A percentile compares a stretch with the other conserved stretches of the same genome.
Conservation (phyloP, 352 stramenopile species). For the Phytophthora europaea region DNA sequence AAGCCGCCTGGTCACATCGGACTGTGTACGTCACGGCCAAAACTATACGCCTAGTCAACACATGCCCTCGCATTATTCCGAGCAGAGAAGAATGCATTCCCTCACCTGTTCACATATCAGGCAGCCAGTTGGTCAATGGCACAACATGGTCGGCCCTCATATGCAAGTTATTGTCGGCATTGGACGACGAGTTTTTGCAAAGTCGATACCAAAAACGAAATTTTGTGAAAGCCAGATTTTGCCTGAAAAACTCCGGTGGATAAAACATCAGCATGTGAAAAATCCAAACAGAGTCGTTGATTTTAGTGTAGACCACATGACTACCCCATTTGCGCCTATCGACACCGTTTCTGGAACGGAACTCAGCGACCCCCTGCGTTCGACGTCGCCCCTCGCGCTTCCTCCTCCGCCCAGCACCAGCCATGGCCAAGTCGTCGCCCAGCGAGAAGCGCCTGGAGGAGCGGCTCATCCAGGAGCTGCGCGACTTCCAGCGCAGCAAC, state of each 20-base stretch:
- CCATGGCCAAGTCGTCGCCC: conserved; percentile 43
- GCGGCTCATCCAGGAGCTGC: conserved; percentile 84
- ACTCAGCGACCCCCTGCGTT: conserved; percentile 21
- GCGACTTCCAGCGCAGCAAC: conserved; percentile 85
- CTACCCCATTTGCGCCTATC: neutral
- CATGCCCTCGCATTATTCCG: neutral
- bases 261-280: neutral
- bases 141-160: too few relatives aligned
- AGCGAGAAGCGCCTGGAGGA: conserved; percentile 89
- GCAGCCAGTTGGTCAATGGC: too few relatives aligned
- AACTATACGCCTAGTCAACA: neutral
- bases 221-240: neutral
- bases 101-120: too few relatives aligned
- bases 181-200: too few relatives aligned
- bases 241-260: neutral
- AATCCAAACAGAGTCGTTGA: neutral
- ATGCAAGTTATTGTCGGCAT: too few relatives aligned
- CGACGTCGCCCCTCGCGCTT: neutral
- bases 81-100: neutral
- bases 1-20: neutral
- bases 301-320: neutral
- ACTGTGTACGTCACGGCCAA: neutral
- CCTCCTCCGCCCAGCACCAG: neutral
- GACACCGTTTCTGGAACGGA: conserved; percentile 1
- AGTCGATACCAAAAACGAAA: too few relatives aligned